These are phyloP conservation scores for Cryptosporidium bovis DNA, from an alignment of 169 alveolate species.

Conservation along the genomic window DNA sequence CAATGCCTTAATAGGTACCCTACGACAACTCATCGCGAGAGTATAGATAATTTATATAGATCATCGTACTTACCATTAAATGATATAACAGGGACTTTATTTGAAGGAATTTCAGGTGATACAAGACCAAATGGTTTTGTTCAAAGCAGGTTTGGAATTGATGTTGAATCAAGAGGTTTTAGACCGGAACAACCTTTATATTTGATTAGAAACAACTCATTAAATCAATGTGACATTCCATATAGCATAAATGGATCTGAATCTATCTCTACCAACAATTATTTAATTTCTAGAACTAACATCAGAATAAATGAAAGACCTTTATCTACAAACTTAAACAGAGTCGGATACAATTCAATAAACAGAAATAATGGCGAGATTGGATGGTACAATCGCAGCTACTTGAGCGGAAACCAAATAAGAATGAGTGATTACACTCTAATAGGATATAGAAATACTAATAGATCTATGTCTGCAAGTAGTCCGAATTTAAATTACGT, in stretches of 20 bases:
- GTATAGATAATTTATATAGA: conserved; percentile 2
- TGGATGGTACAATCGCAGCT: too few species aligned
- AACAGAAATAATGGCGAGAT: neutral
- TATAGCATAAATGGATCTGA: neutral
- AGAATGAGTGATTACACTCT: neutral
- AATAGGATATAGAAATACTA: conserved; percentile 10
- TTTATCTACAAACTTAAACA: neutral
- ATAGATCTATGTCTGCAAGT: conserved; percentile 47
- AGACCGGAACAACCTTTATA: neutral
- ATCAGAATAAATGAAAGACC: too few species aligned
- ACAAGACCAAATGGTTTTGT: neutral
- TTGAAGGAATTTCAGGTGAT: conserved; percentile 22
- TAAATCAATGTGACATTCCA: neutral
- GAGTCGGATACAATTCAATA: neutral
- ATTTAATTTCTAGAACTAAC: too few species aligned
- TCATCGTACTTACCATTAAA: conserved; percentile 11
- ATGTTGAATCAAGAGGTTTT: too few species aligned
- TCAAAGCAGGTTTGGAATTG: too few species aligned
- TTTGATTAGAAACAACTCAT: neutral
- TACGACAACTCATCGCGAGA: neutral
- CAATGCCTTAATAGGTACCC: conserved; percentile 12
- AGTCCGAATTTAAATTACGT: conserved; percentile 20
- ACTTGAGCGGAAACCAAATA: neutral
- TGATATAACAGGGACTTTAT: conserved; percentile 46
- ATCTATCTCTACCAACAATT: too few species aligned